Base-by-base conservation (phyloP, 495 filamentous ascomycete genomes). In the Annulohypoxylon maeteangense region DNA sequence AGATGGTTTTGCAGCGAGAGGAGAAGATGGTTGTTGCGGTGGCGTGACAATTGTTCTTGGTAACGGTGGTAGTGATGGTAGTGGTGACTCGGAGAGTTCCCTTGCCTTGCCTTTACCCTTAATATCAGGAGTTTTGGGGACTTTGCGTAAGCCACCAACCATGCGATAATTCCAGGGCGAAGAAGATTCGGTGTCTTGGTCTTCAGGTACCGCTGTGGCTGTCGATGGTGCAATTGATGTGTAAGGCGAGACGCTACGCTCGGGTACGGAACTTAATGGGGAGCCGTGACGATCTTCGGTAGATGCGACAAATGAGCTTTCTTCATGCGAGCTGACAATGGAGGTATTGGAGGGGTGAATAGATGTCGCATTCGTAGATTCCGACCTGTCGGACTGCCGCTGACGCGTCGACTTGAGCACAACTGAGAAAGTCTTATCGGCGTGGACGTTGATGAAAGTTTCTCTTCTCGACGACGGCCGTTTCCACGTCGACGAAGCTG, bases 61-160 rank as follows among this genome's bases (percentile, higher is more conserved):
- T 23, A 86, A 72, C 12, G 81, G 79, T 27, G 83, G 76, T 31
- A 84, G 79, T 59, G 81, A 79, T 27, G 83, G 76, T 31, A 84
- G 79, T 59, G 76, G 50, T n/a, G 78, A 61, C 44, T 76, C 65
- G 54, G 74, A 50, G 36, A 74, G 14, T 48, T 76, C 70, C 54
- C 73, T 78, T 65, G 55, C 68, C 62, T 78, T 78, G 45, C 76
- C 77, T 73, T 83, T 85, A 11, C 78, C 74, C 71, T 84, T 85
- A 40, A 78, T 72, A 69, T 86, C 85, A 29, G 84, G 81, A 23
- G 84, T 85, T 22, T 79, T 78, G 18, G 83, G 79, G 11, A 87
- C 86, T 73, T 85, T 86, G 23, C 86, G 85, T 55, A 87, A 74
- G 59, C 86, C 86, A 75, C 86, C 85, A 40, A 84, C 81, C 75